Evolutionary conservation across 1,284 basidiomycete genomes (phyloP), one percentile per base, ranked within the genome.

Genomic region (Bjerkandera adusta): DNA sequence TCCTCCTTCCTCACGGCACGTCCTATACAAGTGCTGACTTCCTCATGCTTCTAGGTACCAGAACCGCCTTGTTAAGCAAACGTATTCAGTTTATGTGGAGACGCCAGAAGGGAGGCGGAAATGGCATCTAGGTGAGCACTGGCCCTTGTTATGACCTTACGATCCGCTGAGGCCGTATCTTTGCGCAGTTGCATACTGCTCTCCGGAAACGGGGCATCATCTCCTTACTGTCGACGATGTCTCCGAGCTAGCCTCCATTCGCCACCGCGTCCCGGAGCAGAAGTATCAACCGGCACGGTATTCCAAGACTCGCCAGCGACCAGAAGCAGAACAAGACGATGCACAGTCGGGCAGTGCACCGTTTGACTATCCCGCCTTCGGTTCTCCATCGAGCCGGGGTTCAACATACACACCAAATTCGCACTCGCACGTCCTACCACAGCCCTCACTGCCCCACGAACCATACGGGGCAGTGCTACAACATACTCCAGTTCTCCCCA

Each of bases 81-180:
- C 87, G 0, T 89, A 87, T 58, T 89, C 86, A 5, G 85, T 86
- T 25, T 83, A 75, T 53, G 82, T 87, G 33, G 73, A 84, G 25
- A 81, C 79, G 3, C 55, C 70, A 16, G 66, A 71, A 47, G 83
- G 83, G 25, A 75, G 76, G 50, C 75, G 81, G 52, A 89, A 89
- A 58, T 88, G 86, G 86, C 87, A 89, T 55, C 70, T 89, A 26
- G 89, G 85, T 88, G 59, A 48, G 83, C 68, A 6, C 34, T 47
- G 22, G n/a, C 46, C 34, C 54, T 30, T 45, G 20, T 27, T 33
- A 55, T 35, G 51, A 32, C 11, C 12, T n/a, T 3, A 34, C 10
- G 18, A 13, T 20, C 18, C 41, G 41, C 41, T 43, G 41, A 43
- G 33, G 41, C 27, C 29, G 20, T 16, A 16, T 32, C 10, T 22